Evolutionary conservation across 2,329 filamentous ascomycete species (phyloP), one percentile per base, ranked within the genome.

Genomic region (Scolecobasidium constrictum): DNA sequence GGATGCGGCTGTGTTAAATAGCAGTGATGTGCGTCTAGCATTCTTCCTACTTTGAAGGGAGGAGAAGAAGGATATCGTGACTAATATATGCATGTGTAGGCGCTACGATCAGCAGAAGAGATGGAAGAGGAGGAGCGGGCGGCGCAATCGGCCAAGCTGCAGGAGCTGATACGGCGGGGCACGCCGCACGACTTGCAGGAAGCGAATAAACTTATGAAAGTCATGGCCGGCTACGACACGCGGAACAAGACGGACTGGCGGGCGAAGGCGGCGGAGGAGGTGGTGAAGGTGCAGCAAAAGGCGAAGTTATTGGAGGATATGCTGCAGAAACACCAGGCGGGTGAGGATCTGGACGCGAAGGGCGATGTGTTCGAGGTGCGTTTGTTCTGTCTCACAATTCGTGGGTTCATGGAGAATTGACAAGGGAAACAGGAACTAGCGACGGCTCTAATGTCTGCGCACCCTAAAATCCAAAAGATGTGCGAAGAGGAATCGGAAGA

Each of bases 401-500:
- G 11, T 40, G 44, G n/a, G 17, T 23, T 35, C 23, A 33, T n/a
- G n/a, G n/a, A n/a, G n/a, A n/a, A n/a, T n/a, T n/a, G n/a, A n/a
- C n/a, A 31, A 31, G 9, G n/a, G n/a, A 11, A 38, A 26, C 28
- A 88, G 69, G 92, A 98, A 68, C 73, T 98, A 42, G 88, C 88
- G 4, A 81, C 83, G 49, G 80, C 92, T 7, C 71, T 98, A 36
- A 85, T 86, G 60, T 95, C 83, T 56, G 92, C 92, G 2, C 92
- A 98, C 55, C 92, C 92, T 6, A 98, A 98, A 68, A 96, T 98
- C 50, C 90, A 96, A 60, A 95, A 86, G 66, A 98, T 98, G 90
- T 96, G 90, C 56, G 90, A 96, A 62, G 92, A 98, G 62, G 92
- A 98, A 58, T 95, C 88, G 9, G 90, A 96, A 48, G 92, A 98